Evolutionary conservation across 2,329 filamentous ascomycete species (phyloP).

Genomic region (Ascochyta pisi): DNA sequence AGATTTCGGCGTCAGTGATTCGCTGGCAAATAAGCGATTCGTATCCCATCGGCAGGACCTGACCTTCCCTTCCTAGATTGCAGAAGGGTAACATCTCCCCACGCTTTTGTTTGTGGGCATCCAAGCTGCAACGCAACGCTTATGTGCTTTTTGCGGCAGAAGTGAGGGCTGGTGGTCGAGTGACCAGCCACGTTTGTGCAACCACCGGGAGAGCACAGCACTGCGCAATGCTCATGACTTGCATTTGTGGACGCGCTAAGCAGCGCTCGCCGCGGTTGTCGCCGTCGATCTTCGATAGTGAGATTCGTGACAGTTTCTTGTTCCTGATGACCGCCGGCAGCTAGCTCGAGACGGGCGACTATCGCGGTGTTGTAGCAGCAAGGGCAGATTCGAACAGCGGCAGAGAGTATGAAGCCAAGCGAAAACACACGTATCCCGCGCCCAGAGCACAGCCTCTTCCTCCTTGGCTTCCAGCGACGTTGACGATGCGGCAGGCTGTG

Average conservation of each 20-base stretch:
- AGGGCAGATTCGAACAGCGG: background rate
- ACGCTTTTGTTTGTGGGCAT: conserved; percentile 8
- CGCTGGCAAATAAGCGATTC: background rate
- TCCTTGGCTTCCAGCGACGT: conserved; percentile 4
- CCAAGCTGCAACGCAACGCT: conserved; percentile 6
- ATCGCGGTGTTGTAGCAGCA: background rate
- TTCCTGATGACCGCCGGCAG: conserved; percentile 15
- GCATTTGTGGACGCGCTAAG: conserved; percentile 7
- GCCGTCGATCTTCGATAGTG: conserved; percentile 15
- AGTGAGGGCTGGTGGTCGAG: conserved; percentile 1
- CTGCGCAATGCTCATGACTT: conserved; percentile 7
- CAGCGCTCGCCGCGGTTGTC: conserved; percentile 17
- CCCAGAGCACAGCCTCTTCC: conserved; percentile 14
- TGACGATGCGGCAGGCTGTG: background rate
- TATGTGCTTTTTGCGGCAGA: conserved; percentile 16
- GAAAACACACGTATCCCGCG: conserved; percentile 5
- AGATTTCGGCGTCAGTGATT: conserved; percentile 15
- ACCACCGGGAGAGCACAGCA: background rate
- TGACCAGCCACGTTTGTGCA: conserved; percentile 9
- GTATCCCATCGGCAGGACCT: conserved; percentile 1
- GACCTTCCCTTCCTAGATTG: conserved; percentile 4
- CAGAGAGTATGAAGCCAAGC: conserved; percentile 2
- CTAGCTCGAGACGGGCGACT: conserved; percentile 7
- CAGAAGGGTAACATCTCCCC: conserved; percentile 4
- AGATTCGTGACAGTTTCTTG: conserved; percentile 15